These are phyloP conservation scores for Pythium plurisporium DNA, from an alignment of 352 stramenopile species.

Conservation along the genomic window DNA sequence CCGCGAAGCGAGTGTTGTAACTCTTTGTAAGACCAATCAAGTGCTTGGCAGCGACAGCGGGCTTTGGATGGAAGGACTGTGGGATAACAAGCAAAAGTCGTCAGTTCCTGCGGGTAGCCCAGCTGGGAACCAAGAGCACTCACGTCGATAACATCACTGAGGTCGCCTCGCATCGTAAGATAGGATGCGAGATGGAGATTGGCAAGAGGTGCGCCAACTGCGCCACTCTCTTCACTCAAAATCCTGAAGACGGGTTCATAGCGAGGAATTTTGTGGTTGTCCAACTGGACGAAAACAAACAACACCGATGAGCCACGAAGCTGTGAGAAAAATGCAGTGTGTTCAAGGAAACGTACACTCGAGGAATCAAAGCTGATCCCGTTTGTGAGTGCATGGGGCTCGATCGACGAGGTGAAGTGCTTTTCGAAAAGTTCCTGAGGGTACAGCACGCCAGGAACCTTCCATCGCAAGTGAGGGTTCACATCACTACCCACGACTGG, in stretches of 20 bases:
- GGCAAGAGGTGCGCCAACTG: constrained; percentile 53
- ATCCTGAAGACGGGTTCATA: constrained; percentile 71
- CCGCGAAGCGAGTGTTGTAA: constrained; percentile 59
- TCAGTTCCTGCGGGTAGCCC: neutral
- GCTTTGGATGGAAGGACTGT: constrained; percentile 63
- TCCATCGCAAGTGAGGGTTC: constrained; percentile 34
- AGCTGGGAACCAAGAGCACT: neutral
- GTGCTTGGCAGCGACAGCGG: constrained; percentile 65
- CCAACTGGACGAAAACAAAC: constrained; percentile 43
- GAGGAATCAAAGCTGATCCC: constrained; percentile 44
- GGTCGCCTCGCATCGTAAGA: constrained; percentile 46
- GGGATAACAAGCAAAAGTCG: neutral
- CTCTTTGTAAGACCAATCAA: constrained; percentile 48
- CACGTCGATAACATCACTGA: constrained; percentile 53
- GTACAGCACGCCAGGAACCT: constrained; percentile 48
- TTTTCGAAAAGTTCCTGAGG: constrained; percentile 49
- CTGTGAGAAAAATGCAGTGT: no score
- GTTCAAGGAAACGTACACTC: constrained; percentile 26
- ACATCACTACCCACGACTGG: constrained; percentile 23
- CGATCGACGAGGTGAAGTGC: constrained; percentile 24
- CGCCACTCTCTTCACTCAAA: constrained; percentile 67
- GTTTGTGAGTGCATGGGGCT: constrained; percentile 39
- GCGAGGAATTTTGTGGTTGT: constrained; percentile 53
- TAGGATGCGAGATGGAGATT: constrained; percentile 72
- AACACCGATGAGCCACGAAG: no score